These are phyloP conservation scores for Talaromyces ruber DNA, from an alignment of 495 filamentous ascomycete species.

Conservation along the genomic window DNA sequence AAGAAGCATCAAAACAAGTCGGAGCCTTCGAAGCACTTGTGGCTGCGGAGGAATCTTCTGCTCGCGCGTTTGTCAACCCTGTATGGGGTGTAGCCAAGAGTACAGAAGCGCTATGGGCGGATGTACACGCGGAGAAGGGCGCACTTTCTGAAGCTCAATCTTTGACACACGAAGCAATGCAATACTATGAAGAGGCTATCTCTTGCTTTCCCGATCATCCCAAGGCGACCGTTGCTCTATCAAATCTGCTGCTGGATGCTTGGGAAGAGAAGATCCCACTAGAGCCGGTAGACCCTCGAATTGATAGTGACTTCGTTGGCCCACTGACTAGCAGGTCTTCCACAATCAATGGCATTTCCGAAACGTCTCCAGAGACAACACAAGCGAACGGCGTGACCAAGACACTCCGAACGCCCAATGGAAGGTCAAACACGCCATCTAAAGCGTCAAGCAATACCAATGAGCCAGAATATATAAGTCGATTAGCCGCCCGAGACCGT, in stretches of 20 bases:
- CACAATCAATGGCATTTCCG: background rate
- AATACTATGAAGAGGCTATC: conserved; percentile 72
- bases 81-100: conserved; percentile 70
- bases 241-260: conserved; percentile 79
- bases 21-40: conserved; percentile 34
- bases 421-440: background rate
- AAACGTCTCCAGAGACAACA: conserved; percentile 7
- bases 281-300: conserved; percentile 25
- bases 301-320: conserved; percentile 20
- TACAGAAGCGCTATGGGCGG: conserved; percentile 71
- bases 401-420: background rate
- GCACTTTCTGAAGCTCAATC: conserved; percentile 54
- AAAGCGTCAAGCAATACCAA: conserved; percentile 23
- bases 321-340: conserved; percentile 11
- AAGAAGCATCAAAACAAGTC: conserved; percentile 70
- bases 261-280: conserved; percentile 54
- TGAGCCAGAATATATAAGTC: conserved; percentile 29
- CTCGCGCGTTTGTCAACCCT: conserved; percentile 44
- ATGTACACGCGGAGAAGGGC: conserved; percentile 70
- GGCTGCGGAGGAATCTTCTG: conserved; percentile 38
- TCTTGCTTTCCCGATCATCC: conserved; percentile 67
- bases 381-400: conserved; percentile 6
- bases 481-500: conserved; percentile 76
- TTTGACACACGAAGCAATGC: conserved; percentile 56
- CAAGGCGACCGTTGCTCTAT: conserved; percentile 70